Evolutionary conservation across 2,329 filamentous ascomycete species (phyloP).

Genomic region (Pestalotiopsis fici): DNA sequence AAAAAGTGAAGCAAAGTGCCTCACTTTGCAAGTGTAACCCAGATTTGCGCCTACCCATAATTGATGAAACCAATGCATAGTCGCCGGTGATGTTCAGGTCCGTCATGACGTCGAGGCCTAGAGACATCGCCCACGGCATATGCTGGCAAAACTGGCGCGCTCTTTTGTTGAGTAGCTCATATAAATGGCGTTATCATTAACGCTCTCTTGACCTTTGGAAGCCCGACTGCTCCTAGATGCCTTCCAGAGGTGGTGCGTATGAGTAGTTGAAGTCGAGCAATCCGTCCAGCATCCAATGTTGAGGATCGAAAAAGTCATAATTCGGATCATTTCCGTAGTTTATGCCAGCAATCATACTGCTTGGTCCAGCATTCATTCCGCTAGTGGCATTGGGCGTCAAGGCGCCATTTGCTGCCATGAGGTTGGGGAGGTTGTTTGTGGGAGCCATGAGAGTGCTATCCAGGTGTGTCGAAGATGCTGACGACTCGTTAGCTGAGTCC

Average conservation of each 20-base stretch:
- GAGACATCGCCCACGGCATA: neutral
- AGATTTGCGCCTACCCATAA: neutral
- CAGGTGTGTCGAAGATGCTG: conserved; percentile 66
- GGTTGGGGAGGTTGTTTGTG: conserved; percentile 48
- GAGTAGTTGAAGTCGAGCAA: conserved; percentile 79
- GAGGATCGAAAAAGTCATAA: conserved; percentile 88
- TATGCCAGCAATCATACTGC: conserved; percentile 49
- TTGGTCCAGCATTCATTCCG: conserved; percentile 42
- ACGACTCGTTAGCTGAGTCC: conserved; percentile 75
- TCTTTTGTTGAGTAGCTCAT: neutral
- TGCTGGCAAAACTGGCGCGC: neutral
- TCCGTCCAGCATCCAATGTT: conserved; percentile 92
- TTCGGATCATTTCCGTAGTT: conserved; percentile 62
- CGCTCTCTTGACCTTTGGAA: neutral
- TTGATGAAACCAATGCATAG: neutral
- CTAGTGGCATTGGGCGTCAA: conserved; percentile 53
- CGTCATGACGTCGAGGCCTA: too few relatives aligned
- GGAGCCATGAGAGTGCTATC: conserved; percentile 59
- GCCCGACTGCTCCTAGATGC: conserved; percentile 36
- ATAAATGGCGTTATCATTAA: neutral
- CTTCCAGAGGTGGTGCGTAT: conserved; percentile 51
- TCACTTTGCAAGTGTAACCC: neutral
- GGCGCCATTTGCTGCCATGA: conserved; percentile 49
- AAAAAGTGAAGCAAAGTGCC: neutral
- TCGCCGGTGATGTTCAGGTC: neutral